Evolutionary conservation across 2,329 filamentous ascomycete genomes (phyloP), one percentile per base, ranked within the genome.

Genomic region (Coleophoma eucalyptorum): DNA sequence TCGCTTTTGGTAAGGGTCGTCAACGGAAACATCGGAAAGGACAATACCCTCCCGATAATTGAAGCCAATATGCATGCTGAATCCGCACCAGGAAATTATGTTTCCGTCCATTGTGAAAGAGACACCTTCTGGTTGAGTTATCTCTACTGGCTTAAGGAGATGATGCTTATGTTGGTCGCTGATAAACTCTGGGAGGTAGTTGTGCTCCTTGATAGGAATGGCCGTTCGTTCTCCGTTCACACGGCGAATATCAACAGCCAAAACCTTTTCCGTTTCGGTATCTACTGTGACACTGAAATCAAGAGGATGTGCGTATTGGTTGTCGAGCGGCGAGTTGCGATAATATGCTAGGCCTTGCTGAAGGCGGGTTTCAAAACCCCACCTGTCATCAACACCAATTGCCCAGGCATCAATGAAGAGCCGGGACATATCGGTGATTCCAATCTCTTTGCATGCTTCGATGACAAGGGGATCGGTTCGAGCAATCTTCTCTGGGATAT

Each of bases 301-400:
- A 46, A 97, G 80, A 0, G 92, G 92, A 65, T 86, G 96, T 38
- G 88, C 87, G 69, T 97, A 97, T 71, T 96, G 91, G 67, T 83
- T 90, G 72, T 93, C 89, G 62, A 96, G 90, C 16, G 87, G 64
- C 60, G 93, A 78, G 3, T 91, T 91, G 15, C 92, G 84, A 69
- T 95, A 97, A 76, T 97, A 97, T 90, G 96, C 96, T 49, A 97
- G 75, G 2, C 90, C 92, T 71, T 97, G 92, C 71, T 97, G 92
- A 4, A 96, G 80, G 49, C 92, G 84, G 41, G 90, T 77, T 38
- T 76, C 76, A 66, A 73, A 93, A 54, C 91, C 92, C 62, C 91
- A 94, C 41, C 92, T 85, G 72, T 95, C 89, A 61, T 97, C 92
- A 65, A 90, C 95, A 45, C 92, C 92, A 68, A 97, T 96, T 1